Conservation (phyloP, 306 rosid species). For the Cucurbita moschata region DNA sequence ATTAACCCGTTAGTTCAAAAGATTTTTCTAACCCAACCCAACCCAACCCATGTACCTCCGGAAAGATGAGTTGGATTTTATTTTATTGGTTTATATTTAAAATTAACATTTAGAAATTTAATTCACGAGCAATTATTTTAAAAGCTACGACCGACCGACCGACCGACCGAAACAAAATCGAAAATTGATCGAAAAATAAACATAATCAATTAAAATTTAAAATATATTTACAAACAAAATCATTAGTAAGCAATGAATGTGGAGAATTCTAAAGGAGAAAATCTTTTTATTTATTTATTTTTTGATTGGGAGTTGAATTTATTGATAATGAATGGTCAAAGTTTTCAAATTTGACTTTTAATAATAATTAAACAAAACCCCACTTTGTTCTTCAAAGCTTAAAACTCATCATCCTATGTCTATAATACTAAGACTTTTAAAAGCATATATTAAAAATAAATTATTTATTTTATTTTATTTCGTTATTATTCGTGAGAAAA, state of each 20-base stretch:
- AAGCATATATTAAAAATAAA: not conserved
- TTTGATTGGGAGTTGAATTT: not conserved
- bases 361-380: not conserved
- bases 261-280: not conserved
- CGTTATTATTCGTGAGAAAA: not conserved
- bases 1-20: too few relatives aligned
- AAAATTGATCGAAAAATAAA: not conserved
- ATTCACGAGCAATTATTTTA: too few relatives aligned
- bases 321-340: not conserved
- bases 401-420: not conserved
- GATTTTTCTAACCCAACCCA: too few relatives aligned
- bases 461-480: not conserved
- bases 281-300: too few relatives aligned
- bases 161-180: too few relatives aligned
- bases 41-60: too few relatives aligned
- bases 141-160: too few relatives aligned
- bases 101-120: too few relatives aligned
- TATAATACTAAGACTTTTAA: not conserved
- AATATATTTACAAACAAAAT: not conserved
- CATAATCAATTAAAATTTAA: not conserved
- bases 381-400: not conserved
- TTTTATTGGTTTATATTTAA: too few relatives aligned
- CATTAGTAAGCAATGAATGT: not conserved
- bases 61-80: too few relatives aligned
- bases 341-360: not conserved